Evolutionary conservation across 768 basidiomycete genomes (phyloP), one percentile per base, ranked within the genome.

Genomic region (Steccherinum ochraceum): DNA sequence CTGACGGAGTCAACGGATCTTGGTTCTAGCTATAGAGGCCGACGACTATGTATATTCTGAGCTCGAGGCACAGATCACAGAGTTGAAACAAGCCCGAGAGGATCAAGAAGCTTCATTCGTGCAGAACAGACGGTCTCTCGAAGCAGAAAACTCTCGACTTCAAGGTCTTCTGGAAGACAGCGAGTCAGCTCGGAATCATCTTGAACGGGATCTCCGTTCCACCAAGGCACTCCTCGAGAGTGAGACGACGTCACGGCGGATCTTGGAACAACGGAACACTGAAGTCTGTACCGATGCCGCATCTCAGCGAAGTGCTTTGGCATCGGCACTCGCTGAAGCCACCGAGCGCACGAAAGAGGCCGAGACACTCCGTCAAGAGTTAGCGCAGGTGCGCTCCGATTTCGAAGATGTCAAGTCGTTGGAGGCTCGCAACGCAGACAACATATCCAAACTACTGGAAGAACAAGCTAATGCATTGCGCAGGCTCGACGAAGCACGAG

Each of bases 31-130:
- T 43, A n/a, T 43, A 3, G 86, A 87, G 62, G 81, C 78, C n/a
- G 85, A 87, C 50, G 86, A 87, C 50, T 78, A 82, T 53, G 82
- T 81, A 19, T 84, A 86, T 59, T 79, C 83, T 50, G 88, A 89
- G 55, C 72, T 90, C 3, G 69, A 80, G 5, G 77, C 85, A 51
- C 84, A 87, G 55, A 76, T 93, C 13, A 80, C 75, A 1, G 72
- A 72, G 3, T 64, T 78, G 1, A 78, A 83, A 57, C 79, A 83
- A 50, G 72, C 76, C 16, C 81, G 80, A 51, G 58, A 64, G 0
- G 76, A 74, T 24, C 78, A 81, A 52, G 88, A 89, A 57, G 68
- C 73, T 2, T 57, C 64, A 7, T 75, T 83, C 54, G 73, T 82
- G 25, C 81, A 84, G 50, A 80, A 85, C 56, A 79, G 84, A 13